Evolutionary conservation across 768 basidiomycete species (phyloP), one percentile per base, ranked within the genome.

Genomic region (Daedaleopsis nitida): DNA sequence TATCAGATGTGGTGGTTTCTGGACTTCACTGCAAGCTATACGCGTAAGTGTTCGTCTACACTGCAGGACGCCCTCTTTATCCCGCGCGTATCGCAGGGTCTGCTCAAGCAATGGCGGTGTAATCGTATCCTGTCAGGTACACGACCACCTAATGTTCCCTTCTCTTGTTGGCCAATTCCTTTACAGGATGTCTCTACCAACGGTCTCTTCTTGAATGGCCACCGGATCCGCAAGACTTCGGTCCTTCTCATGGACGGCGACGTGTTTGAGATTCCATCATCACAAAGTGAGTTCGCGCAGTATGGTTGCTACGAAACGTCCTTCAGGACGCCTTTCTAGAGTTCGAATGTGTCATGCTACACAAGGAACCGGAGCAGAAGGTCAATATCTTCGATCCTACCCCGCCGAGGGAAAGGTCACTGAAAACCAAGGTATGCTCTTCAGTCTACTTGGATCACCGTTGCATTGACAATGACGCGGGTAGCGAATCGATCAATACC

Each of bases 221-320:
- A 89, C 66, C 80, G 81, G 51, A 85, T 93, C 42, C 80, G 81
- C 53, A 91, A 87, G 69, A 76, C 82, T 0, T 84, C 85, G 0
- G 81, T 88, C 23, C 87, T 94, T 56, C 76, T 94, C 14, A 86
- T 90, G 87, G 82, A 94, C 67, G 88, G 89, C 8, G 91, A 94
- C 68, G 70, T 80, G 1, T 73, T 94, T 52, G 78, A 83, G 65
- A 80, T 94, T 42, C 89, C 91, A 0, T 80, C 83, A 50, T 87
- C 87, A 12, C 81, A 86, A 67, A 77, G 91, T 87, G 62, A 52
- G 69, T 68, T 13, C 12, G 27, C 13, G 52, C 9, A n/a, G 34
- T 44, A 53, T 35, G 51, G 42, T 3, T 32, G 27, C 27, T 32
- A 32, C 27, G 4, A 32, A 32, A 32, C 27, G 3, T 7, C 27